These are phyloP conservation scores for Cladosporium sp. DNA, from an alignment of 2,329 filamentous ascomycete genomes.

Conservation along the genomic window DNA sequence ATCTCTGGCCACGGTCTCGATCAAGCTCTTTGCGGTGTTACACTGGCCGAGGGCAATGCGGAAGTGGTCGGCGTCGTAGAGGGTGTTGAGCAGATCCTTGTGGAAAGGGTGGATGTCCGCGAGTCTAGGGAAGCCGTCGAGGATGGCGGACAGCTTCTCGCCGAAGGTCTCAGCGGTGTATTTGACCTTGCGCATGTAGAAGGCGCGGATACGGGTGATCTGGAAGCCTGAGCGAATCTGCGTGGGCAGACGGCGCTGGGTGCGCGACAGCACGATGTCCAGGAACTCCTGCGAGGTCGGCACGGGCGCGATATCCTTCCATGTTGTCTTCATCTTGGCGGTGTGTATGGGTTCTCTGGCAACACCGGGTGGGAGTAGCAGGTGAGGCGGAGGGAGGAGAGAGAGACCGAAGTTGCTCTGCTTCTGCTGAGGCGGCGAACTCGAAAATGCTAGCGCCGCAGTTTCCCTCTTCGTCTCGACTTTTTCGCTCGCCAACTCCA, in stretches of 20 bases:
- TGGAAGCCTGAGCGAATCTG: constrained; percentile 96
- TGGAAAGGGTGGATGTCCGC: constrained; percentile 96
- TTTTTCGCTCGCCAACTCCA: constrained; percentile 1
- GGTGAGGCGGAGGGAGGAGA: constrained; percentile 7
- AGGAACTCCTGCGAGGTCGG: constrained; percentile 94
- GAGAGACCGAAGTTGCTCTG: constrained; percentile 10
- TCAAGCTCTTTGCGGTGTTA: constrained; percentile 92
- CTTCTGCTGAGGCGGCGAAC: constrained; percentile 2
- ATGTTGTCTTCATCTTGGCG: constrained; percentile 59
- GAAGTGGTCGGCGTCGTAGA: constrained; percentile 98
- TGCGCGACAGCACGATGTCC: constrained; percentile 93
- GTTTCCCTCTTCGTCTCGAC: neutral
- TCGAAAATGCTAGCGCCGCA: constrained; percentile 16
- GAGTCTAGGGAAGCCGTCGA: constrained; percentile 89
- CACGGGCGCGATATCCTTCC: constrained; percentile 55
- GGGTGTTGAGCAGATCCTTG: constrained; percentile 89
- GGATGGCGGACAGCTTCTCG: constrained; percentile 87
- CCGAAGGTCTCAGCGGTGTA: constrained; percentile 96
- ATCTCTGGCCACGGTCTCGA: constrained; percentile 93
- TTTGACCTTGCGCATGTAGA: constrained; percentile 98
- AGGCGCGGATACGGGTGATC: constrained; percentile 89
- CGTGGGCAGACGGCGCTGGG: constrained; percentile 88
- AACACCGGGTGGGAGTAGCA: constrained; percentile 10
- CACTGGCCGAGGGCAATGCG: constrained; percentile 94
- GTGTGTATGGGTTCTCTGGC: constrained; percentile 14